Evolutionary conservation across 768 basidiomycete species (phyloP).

Genomic region (Trametes coccinea): DNA sequence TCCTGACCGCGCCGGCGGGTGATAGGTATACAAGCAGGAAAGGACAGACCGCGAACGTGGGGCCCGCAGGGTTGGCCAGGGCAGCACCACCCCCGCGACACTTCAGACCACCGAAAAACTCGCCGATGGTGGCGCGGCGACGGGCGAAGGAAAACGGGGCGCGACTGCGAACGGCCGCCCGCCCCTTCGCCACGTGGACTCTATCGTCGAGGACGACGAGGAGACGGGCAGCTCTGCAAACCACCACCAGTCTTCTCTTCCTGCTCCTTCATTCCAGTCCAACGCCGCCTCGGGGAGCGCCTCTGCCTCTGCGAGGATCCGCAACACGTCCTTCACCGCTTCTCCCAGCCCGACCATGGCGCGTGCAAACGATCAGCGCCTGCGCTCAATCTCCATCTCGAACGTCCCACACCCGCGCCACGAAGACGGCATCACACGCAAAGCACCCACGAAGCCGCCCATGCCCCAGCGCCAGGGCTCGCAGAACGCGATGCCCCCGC

Average conservation of each 20-base stretch:
- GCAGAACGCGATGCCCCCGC: constrained; percentile 13
- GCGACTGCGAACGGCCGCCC: constrained; percentile 33
- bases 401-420: constrained; percentile 25
- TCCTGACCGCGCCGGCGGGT: constrained; percentile 2
- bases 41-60: constrained; percentile 42
- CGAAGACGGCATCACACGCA: constrained; percentile 15
- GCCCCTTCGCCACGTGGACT: constrained; percentile 57
- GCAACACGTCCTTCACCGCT: constrained; percentile 17
- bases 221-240: constrained; percentile 33
- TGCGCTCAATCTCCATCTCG: constrained; percentile 28
- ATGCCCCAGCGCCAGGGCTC: neutral
- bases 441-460: neutral
- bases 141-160: constrained; percentile 19
- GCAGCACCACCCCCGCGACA: neutral
- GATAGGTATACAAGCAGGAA: constrained; percentile 73
- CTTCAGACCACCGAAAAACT: constrained; percentile 4
- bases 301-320: constrained; percentile 8
- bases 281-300: constrained; percentile 3
- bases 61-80: constrained; percentile 12
- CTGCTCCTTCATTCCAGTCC: constrained; percentile 26
- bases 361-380: constrained; percentile 16
- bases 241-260: neutral
- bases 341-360: constrained; percentile 6
- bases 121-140: constrained; percentile 15
- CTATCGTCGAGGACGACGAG: constrained; percentile 65